Percentiles rank a stretch among this genome's conserved stretches.
These are phyloP conservation scores for Colletotrichum sp. DNA, from an alignment of 2,329 filamentous ascomycete species.

Conservation along the genomic window DNA sequence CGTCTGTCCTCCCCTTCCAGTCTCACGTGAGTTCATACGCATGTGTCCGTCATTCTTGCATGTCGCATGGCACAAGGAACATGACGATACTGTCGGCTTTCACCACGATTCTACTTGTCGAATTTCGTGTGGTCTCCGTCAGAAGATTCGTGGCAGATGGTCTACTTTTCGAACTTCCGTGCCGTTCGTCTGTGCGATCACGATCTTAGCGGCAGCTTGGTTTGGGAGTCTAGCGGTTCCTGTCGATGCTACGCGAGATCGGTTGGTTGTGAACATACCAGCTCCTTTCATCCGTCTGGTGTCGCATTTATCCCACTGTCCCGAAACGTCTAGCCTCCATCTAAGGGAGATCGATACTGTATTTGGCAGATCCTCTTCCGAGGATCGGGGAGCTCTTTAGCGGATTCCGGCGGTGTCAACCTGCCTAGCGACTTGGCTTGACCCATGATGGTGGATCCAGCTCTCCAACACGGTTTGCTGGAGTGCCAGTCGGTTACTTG, in stretches of 20 bases:
- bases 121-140: background rate
- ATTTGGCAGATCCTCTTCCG: background rate
- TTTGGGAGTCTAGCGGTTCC: background rate
- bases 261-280: background rate
- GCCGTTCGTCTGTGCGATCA: background rate
- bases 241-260: background rate
- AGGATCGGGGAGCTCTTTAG: background rate
- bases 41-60: background rate
- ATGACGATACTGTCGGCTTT: background rate
- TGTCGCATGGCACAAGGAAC: background rate
- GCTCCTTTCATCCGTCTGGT: background rate
- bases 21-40: background rate
- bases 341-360: background rate
- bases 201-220: background rate
- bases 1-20: background rate
- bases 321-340: background rate
- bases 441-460: background rate
- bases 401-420: background rate
- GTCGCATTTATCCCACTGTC: slow-evolving; percentile 3
- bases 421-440: background rate
- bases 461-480: background rate
- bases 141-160: background rate
- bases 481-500: background rate
- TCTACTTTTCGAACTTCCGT: background rate
- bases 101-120: background rate